Conservation (phyloP, 225 moss, liverwort and hornwort species). For the Asterella californica region DNA sequence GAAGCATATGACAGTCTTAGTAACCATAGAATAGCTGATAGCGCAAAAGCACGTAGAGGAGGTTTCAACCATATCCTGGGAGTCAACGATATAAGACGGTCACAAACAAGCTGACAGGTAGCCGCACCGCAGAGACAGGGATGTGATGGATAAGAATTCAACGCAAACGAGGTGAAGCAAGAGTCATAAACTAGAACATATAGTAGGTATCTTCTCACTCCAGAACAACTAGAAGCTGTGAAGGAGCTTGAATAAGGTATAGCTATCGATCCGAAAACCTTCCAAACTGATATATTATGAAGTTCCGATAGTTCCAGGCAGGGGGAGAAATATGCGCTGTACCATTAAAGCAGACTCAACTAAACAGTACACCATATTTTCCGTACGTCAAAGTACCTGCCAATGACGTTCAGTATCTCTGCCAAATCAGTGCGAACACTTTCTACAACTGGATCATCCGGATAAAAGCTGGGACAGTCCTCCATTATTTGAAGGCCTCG, state of each 20-base stretch:
- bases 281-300: neutral
- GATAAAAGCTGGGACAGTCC: slow-evolving; percentile 64
- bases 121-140: too few species aligned
- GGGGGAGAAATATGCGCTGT: neutral
- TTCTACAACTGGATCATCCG: slow-evolving; percentile 75
- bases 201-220: too few species aligned
- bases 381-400: slow-evolving; percentile 42
- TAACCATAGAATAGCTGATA: neutral
- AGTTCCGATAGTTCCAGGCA: neutral
- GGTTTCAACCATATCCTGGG: too few species aligned
- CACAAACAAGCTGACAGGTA: too few species aligned
- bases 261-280: too few species aligned
- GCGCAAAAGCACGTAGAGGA: too few species aligned
- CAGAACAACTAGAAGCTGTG: neutral
- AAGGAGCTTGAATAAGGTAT: neutral
- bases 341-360: neutral
- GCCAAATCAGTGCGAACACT: slow-evolving; percentile 83
- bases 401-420: slow-evolving; percentile 66
- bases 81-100: neutral
- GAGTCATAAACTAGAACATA: neutral
- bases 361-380: neutral
- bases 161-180: too few species aligned
- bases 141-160: too few species aligned
- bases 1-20: too few species aligned
- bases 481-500: slow-evolving; percentile 72